phyloP scores from a whole-genome alignment of 2,329 filamentous ascomycete species.

The Aureobasidium musti region DNA sequence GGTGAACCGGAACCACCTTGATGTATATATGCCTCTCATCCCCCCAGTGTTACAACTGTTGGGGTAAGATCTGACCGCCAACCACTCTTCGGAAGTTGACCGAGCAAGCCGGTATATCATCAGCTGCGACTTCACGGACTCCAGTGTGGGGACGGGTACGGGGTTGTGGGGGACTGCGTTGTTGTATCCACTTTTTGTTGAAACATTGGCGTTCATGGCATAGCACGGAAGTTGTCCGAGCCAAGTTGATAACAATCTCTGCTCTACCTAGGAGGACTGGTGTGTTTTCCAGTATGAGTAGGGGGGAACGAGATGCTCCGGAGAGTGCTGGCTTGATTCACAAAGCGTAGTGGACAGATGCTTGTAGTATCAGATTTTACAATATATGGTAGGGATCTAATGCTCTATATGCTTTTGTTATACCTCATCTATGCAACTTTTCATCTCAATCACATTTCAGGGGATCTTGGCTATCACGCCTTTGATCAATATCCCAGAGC shows the following conservation, averaged over 20 bases:
- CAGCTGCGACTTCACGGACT: neutral
- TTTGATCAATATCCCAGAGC: conserved; percentile 44
- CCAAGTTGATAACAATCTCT: neutral
- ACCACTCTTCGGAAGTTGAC: conserved; percentile 2
- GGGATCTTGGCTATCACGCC: conserved; percentile 8
- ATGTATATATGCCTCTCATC: neutral
- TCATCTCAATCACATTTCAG: neutral
- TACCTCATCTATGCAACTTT: neutral
- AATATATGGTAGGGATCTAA: neutral
- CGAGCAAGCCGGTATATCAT: neutral
- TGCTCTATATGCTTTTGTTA: neutral
- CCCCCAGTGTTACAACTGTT: neutral
- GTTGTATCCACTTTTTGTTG: conserved; percentile 4
- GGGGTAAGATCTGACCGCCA: neutral
- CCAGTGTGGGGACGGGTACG: neutral
- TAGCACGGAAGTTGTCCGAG: neutral
- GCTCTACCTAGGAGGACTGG: too few species aligned
- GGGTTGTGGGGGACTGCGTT: neutral
- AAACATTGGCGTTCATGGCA: neutral
- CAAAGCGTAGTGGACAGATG: neutral
- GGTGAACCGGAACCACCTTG: neutral
- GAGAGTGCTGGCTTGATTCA: neutral
- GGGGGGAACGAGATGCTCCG: too few species aligned
- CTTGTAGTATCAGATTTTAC: neutral
- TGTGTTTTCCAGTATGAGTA: too few species aligned